Evolutionary conservation across 768 basidiomycete genomes (phyloP), one percentile per base, ranked within the genome.

Genomic region (Pholiota microspora): DNA sequence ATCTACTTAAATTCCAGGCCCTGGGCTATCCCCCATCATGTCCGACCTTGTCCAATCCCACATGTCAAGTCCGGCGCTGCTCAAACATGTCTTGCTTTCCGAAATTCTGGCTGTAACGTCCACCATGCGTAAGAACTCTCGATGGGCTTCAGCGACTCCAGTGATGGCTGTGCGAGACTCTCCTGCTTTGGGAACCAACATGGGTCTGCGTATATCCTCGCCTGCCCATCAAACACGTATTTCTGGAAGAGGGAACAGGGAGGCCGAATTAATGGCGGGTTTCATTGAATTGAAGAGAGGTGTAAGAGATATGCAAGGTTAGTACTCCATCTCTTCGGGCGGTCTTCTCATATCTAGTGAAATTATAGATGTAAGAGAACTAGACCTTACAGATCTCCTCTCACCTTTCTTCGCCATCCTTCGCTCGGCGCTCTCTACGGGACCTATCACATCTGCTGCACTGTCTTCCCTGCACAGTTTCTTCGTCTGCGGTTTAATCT

Each of bases 121-220:
- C 2, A 81, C 85, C 16, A 98, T 99, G 95, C 90, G 96, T 69
- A 93, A 94, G 77, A 98, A 98, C 73, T 94, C 95, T 44, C 84
- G 97, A 40, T 98, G 96, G 96, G 89, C 95, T 15, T 84, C 89
- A 10, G 81, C 82, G 42, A 81, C 80, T 24, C 82, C 85, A 63
- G 81, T 81, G 23, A 77, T 83, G 63, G 77, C 79, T 50, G 72
- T 81, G 47, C 77, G 82, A 59, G 88, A 88, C 64, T 81, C 85
- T 61, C 82, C 84, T 16, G 80, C 83, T 2, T 72, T 93, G 35
- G 88, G 88, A 45, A 86, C 77, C 64, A 87, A 85, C 62, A 81
- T 89, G 36, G 90, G 90, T 25, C 79, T 91, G 42, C 78, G 88
- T 47, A 79, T 88, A 62, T 77, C 84, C 7, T 78, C 74, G 23